Base-by-base conservation (phyloP, 2,329 filamentous ascomycete genomes). In the Epichloe sp. region DNA sequence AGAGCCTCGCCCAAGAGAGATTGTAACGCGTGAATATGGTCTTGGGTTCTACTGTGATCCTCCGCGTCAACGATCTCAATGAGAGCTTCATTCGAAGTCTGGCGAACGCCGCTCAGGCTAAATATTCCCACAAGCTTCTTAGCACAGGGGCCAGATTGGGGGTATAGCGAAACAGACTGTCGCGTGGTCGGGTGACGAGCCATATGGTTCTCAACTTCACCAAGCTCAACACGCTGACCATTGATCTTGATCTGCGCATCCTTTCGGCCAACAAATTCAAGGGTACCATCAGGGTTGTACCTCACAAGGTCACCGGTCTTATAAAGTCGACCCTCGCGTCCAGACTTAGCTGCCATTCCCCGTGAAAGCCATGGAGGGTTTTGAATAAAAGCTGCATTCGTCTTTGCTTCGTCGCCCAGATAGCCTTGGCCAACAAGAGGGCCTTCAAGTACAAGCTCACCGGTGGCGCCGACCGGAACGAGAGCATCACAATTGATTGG, bases 211-310 rank as follows among this genome's bases (percentile, higher is more conserved):
- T 63, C 58, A 4, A 61, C 53, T 17, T 63, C 60, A 31, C 56
- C 55, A 1, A 74, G 63, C 61, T 74, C 79, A 50, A 77, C 49
- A 6, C 57, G 56, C 41, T 71, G 77, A 34, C 79, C 79, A 35
- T 70, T 67, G 15, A 80, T 63, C 59, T 80, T 80, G 31, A 79
- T 68, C 58, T 63, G 61, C 4, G 49, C 52, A 56, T 79, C 77
- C 54, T 74, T 74, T 37, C 77, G 66, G 46, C 59, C 59, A 11
- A 58, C 14, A 42, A 58, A 63, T 57, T 49, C 43, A 55, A 70
- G 17, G 51, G 59, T 49, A 53, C 63, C 54, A 59, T 63, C 50
- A 36, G 61, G 51, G 58, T 60, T 55, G 15, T 57, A 57, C 53
- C 57, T 48, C 37, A 62, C 58, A 44, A 65, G 47, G 47, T 65